Percentiles rank a stretch among this genome's conserved stretches.
phyloP scores from a whole-genome alignment of 352 stramenopile genomes.

The Globisporangium irregulare region DNA sequence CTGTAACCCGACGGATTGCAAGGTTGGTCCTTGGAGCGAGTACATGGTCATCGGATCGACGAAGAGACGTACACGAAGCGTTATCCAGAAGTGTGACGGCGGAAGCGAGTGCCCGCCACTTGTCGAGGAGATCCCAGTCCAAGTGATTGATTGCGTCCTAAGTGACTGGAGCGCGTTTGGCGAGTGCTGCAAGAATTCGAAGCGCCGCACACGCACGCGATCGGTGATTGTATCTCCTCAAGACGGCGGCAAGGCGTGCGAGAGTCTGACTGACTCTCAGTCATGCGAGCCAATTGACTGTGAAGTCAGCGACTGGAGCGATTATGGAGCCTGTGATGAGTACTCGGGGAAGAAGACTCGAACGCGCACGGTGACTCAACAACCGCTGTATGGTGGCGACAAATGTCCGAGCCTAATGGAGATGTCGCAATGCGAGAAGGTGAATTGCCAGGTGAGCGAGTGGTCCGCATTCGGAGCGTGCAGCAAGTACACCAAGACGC shows the following conservation, averaged over 20 bases:
- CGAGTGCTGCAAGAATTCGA: slow-evolving; percentile 32
- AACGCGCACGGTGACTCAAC: slow-evolving; percentile 27
- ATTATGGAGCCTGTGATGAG: slow-evolving; percentile 38
- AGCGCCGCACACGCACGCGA: slow-evolving; percentile 43
- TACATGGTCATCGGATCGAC: slow-evolving; percentile 39
- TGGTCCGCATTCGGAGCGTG: slow-evolving; percentile 47
- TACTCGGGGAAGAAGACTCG: slow-evolving; percentile 37
- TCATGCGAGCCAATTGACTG: slow-evolving; percentile 46
- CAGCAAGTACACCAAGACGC: slow-evolving; percentile 32
- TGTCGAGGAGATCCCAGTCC: slow-evolving; percentile 32
- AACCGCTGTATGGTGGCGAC: slow-evolving; percentile 32
- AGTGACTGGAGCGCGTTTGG: slow-evolving; percentile 46
- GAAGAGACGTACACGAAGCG: slow-evolving; percentile 37
- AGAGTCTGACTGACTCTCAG: slow-evolving; percentile 25
- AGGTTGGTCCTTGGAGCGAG: slow-evolving; percentile 44
- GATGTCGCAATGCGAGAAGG: slow-evolving; percentile 33
- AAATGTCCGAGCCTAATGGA: slow-evolving; percentile 36
- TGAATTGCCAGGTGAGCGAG: slow-evolving; percentile 40
- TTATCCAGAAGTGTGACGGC: slow-evolving; percentile 40
- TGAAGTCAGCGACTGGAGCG: slow-evolving; percentile 47
- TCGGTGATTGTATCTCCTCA: slow-evolving; percentile 35
- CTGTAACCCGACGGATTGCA: slow-evolving; percentile 64
- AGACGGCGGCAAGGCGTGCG: slow-evolving; percentile 49
- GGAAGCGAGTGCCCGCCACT: slow-evolving; percentile 39
- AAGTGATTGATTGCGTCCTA: slow-evolving; percentile 43